Evolutionary conservation across 1,284 basidiomycete species (phyloP).

Genomic region (Peniophora sp.): DNA sequence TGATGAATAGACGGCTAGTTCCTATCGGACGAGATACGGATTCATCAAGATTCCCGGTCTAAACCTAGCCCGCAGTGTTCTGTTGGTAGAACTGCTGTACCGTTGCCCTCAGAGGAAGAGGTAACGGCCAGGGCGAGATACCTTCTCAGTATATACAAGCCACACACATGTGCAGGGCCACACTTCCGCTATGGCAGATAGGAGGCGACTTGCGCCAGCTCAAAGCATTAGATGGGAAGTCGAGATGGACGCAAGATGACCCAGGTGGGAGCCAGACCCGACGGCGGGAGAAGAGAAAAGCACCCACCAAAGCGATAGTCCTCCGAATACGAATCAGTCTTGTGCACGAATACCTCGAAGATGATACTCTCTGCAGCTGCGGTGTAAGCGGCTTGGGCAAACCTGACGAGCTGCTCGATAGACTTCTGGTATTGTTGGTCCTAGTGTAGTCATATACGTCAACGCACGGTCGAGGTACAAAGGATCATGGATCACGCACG

Average conservation of each 20-base stretch:
- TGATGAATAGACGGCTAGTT: too few relatives aligned
- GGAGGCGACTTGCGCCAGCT: background rate
- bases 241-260: too few relatives aligned
- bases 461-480: background rate
- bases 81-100: background rate
- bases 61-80: too few relatives aligned
- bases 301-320: constrained; percentile 83
- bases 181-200: background rate
- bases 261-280: constrained; percentile 1
- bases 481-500: constrained; percentile 33
- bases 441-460: constrained; percentile 36
- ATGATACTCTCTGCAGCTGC: constrained; percentile 68
- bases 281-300: constrained; percentile 1
- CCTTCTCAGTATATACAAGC: too few relatives aligned
- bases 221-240: background rate
- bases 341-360: constrained; percentile 94
- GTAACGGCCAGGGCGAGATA: too few relatives aligned
- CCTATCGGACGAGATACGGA: too few relatives aligned
- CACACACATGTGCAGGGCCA: background rate
- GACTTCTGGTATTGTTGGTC: constrained; percentile 55
- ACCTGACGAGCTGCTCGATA: constrained; percentile 72
- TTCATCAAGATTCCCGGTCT: too few relatives aligned
- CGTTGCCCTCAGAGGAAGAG: too few relatives aligned
- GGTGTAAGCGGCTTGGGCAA: constrained; percentile 67
- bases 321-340: constrained; percentile 87